Evolutionary conservation across 306 rosid species (phyloP).

Genomic region (Rubus parviflorus): DNA sequence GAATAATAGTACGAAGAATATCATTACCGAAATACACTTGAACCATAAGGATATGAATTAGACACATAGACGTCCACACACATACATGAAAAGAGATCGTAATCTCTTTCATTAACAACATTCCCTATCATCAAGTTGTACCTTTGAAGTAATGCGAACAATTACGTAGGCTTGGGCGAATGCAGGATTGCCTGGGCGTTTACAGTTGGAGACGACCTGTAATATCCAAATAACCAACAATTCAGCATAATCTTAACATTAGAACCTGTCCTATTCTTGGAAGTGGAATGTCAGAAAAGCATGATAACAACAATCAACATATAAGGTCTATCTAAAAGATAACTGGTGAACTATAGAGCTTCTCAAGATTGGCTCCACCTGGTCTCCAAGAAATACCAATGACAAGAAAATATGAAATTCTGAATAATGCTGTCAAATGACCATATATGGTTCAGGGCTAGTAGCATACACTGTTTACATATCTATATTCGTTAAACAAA

Average conservation of each 20-base stretch:
- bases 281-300: neutral
- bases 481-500: neutral
- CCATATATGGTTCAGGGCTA: neutral
- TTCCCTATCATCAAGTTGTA: slow-evolving; percentile 26
- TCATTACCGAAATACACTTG: neutral
- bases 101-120: neutral
- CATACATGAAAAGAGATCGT: slow-evolving; percentile 1
- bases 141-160: slow-evolving; percentile 83
- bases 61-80: neutral
- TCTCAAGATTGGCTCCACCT: neutral
- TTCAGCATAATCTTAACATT: neutral
- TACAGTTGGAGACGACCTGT: slow-evolving; percentile 64
- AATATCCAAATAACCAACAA: slow-evolving; percentile 8
- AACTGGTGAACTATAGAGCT: neutral
- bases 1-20: neutral
- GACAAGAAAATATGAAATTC: neutral
- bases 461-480: neutral
- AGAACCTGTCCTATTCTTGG: neutral
- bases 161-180: slow-evolving; percentile 74
- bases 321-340: neutral
- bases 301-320: neutral
- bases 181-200: slow-evolving; percentile 48
- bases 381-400: neutral
- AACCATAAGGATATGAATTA: neutral
- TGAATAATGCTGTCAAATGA: neutral